These are phyloP conservation scores for Boletus pseudopeckii DNA, from an alignment of 768 basidiomycete species.

Conservation along the genomic window DNA sequence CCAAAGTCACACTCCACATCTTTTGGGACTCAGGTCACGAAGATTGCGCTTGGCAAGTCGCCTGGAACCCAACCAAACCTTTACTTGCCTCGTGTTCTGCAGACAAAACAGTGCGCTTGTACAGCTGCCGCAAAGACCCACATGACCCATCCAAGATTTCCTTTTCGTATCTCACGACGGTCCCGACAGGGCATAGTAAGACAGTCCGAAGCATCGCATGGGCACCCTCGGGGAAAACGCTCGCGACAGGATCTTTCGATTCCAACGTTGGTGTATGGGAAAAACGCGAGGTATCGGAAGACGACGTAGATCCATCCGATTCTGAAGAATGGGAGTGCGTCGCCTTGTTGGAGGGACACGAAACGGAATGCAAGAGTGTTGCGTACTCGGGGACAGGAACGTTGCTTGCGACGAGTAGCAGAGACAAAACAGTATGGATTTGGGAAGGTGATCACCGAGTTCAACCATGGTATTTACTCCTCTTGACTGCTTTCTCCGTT, in stretches of 20 bases:
- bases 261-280: slow-evolving; percentile 92
- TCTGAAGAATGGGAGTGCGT: slow-evolving; percentile 83
- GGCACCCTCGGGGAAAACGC: slow-evolving; percentile 80
- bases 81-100: slow-evolving; percentile 91
- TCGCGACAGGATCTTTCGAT: slow-evolving; percentile 94
- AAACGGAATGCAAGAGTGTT: slow-evolving; percentile 93
- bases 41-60: slow-evolving; percentile 82
- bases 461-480: neutral
- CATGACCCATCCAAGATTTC: slow-evolving; percentile 24
- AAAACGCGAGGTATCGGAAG: slow-evolving; percentile 46
- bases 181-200: slow-evolving; percentile 82
- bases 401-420: slow-evolving; percentile 87
- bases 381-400: slow-evolving; percentile 74
- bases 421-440: slow-evolving; percentile 98
- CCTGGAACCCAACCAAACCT: slow-evolving; percentile 83
- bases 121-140: slow-evolving; percentile 49
- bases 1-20: no score
- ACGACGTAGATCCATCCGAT: slow-evolving; percentile 30
- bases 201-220: slow-evolving; percentile 86
- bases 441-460: slow-evolving; percentile 76
- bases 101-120: slow-evolving; percentile 89
- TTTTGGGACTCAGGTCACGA: slow-evolving; percentile 53
- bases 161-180: slow-evolving; percentile 56
- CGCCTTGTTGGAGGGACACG: slow-evolving; percentile 87
- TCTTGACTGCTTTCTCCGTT: neutral